Conservation (phyloP, 495 filamentous ascomycete species). For the Aspergillus homomorphus region DNA sequence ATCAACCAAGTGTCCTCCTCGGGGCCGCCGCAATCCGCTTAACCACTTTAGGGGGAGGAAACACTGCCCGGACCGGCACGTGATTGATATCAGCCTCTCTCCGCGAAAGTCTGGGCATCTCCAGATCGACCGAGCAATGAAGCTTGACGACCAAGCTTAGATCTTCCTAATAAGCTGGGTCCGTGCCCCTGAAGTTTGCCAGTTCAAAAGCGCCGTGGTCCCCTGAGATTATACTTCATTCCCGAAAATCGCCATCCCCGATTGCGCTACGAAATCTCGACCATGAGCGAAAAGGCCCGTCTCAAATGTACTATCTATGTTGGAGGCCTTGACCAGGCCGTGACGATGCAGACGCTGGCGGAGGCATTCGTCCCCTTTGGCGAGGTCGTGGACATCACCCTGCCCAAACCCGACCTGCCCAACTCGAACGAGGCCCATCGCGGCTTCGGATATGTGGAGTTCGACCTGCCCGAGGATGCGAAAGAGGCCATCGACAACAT, state of each 20-base stretch:
- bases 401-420: conserved; percentile 79
- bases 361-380: conserved; percentile 96
- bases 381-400: conserved; percentile 82
- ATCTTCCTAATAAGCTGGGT: neutral
- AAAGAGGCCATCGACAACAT: conserved; percentile 98
- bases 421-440: conserved; percentile 71
- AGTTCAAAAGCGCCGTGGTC: neutral
- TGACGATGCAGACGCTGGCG: conserved; percentile 69
- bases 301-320: conserved; percentile 87
- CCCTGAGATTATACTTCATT: neutral
- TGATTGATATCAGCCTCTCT: conserved; percentile 42
- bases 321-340: conserved; percentile 78
- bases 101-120: conserved; percentile 1
- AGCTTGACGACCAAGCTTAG: neutral
- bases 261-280: conserved; percentile 18
- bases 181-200: neutral
- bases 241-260: neutral
- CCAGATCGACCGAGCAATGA: conserved; percentile 7
- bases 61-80: conserved; percentile 35
- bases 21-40: conserved; percentile 26
- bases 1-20: conserved; percentile 48
- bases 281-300: conserved; percentile 76
- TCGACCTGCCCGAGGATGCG: conserved; percentile 79
- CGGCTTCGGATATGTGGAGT: conserved; percentile 97
- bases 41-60: conserved; percentile 38